Percentiles rank a stretch among this genome's conserved stretches.
phyloP scores from a whole-genome alignment of 2,329 filamentous ascomycete species.

The Cadophora sp. region DNA sequence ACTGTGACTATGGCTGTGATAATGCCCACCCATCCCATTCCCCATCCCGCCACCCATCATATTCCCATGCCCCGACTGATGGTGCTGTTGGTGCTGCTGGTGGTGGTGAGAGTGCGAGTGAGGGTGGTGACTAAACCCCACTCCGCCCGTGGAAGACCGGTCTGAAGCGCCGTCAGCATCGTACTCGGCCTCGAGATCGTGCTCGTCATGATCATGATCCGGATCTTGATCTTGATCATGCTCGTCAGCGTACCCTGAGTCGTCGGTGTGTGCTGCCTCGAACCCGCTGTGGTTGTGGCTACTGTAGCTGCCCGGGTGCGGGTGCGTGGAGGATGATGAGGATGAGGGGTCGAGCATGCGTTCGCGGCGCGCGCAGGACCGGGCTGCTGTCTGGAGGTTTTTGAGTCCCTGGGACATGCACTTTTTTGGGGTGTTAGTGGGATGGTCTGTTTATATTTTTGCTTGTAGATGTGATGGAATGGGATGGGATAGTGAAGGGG shows the following conservation, averaged over 20 bases:
- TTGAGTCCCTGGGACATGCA: slow-evolving; percentile 86
- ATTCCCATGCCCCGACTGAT: slow-evolving; percentile 3
- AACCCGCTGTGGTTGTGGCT: background rate
- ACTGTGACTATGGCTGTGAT: background rate
- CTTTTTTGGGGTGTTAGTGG: slow-evolving; percentile 51
- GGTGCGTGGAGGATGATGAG: slow-evolving; percentile 8
- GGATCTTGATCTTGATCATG: background rate
- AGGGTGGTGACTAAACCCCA: slow-evolving; percentile 4
- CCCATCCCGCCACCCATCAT: background rate
- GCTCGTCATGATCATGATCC: background rate
- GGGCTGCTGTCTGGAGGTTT: slow-evolving; percentile 74
- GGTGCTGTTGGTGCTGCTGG: slow-evolving; percentile 14
- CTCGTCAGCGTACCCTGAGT: slow-evolving; percentile 69
- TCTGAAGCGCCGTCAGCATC: slow-evolving; percentile 35
- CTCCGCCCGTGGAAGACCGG: slow-evolving; percentile 17
- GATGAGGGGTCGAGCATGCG: slow-evolving; percentile 53
- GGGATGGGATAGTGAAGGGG: slow-evolving; percentile 1
- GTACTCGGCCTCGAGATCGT: slow-evolving; percentile 52
- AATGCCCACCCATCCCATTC: background rate
- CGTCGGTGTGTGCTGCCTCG: slow-evolving; percentile 52
- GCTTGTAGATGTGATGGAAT: slow-evolving; percentile 9
- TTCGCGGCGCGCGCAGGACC: slow-evolving; percentile 70
- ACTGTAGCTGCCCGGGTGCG: slow-evolving; percentile 4
- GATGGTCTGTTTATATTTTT: slow-evolving; percentile 23
- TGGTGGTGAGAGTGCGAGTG: slow-evolving; percentile 5